Base-by-base conservation (phyloP, 148 eudicot genomes). In the Fagopyrum homotropicum region DNA sequence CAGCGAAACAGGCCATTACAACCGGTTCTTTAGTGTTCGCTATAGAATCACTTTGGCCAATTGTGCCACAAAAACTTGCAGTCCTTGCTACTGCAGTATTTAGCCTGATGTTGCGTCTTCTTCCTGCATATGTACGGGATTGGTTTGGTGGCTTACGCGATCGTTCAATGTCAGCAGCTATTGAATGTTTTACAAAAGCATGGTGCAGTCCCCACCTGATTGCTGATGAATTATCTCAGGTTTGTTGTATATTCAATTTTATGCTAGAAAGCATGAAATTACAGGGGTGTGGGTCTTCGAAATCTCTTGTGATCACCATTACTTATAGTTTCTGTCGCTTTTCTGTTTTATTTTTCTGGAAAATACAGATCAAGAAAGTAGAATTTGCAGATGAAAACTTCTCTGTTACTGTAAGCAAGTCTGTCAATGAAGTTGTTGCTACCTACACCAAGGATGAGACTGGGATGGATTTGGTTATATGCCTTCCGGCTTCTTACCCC, bases 381-480 rank as follows among this genome's bases (percentile, higher is more conserved):
- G 86, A 85, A 78, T 86, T 89, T 68, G 84, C 86, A 68, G 97
- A 95, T 77, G 98, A 92, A 63, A 87, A 83, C 79, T 95, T 95
- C 76, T 86, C 96, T 7, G 90, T 95, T n/a, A 88, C 87, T 81
- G 97, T 95, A 76, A 92, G 96, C 84, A 95, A 95, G 79, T 89
- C 98, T 51, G 97, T 94, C 78, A 89, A 90, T 84, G 98, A 95
- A 84, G 93, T 95, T 9, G 84, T 95, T 77, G 98, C 98, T 76
- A 95, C 98, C n/a, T 95, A 95, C 78, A 92, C 93, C 52, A 95
- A 95, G 87, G 98, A 95, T 73, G 98, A 95, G 81, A 89, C 96
- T 9, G 88, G 91, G 76, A 90, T 95, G 96, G 97, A 95, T 86
- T 84, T 95, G 79, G 89, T 95, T 43, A 92, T 95, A 79, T 93